Evolutionary conservation across 2,329 filamentous ascomycete genomes (phyloP).

Genomic region (Beauveria caledonica): DNA sequence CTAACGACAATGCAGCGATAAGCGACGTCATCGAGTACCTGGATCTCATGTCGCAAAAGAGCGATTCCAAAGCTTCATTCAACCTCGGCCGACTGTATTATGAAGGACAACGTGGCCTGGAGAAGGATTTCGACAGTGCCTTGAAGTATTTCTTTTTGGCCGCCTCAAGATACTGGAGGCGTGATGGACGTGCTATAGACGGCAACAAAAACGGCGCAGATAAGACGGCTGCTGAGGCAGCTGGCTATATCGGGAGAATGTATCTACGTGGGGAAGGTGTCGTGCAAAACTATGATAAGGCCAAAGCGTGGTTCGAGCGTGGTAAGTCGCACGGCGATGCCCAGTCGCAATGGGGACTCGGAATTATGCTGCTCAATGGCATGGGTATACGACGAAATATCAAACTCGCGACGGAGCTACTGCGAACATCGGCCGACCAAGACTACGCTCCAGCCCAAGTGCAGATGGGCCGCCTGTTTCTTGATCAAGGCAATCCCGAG

Average conservation of each 20-base stretch:
- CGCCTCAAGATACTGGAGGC: slow-evolving; percentile 71
- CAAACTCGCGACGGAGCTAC: slow-evolving; percentile 63
- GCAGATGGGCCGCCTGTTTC: slow-evolving; percentile 71
- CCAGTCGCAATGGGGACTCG: slow-evolving; percentile 76
- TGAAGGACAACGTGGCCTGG: slow-evolving; percentile 70
- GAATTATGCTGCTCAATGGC: slow-evolving; percentile 75
- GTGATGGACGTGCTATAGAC: slow-evolving; percentile 65
- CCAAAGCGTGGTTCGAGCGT: slow-evolving; percentile 74
- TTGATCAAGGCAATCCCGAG: slow-evolving; percentile 66
- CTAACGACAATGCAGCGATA: slow-evolving; percentile 75
- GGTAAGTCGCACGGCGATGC: slow-evolving; percentile 69
- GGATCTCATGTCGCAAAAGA: slow-evolving; percentile 82
- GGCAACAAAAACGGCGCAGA: slow-evolving; percentile 64
- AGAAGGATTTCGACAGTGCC: slow-evolving; percentile 63
- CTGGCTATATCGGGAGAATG: slow-evolving; percentile 83
- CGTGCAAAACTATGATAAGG: slow-evolving; percentile 67
- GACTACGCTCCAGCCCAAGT: slow-evolving; percentile 76
- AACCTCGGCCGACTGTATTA: slow-evolving; percentile 82
- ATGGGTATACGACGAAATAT: slow-evolving; percentile 64
- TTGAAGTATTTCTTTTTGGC: slow-evolving; percentile 76
- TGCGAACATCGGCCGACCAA: slow-evolving; percentile 73
- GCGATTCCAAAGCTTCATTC: slow-evolving; percentile 79
- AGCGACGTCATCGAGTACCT: slow-evolving; percentile 94
- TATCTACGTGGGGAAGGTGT: slow-evolving; percentile 81
- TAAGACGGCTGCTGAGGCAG: slow-evolving; percentile 72